Percentiles rank a stretch among this genome's conserved stretches.
Conservation (phyloP, 2,329 filamentous ascomycete species). For the Truncatella angustata region DNA sequence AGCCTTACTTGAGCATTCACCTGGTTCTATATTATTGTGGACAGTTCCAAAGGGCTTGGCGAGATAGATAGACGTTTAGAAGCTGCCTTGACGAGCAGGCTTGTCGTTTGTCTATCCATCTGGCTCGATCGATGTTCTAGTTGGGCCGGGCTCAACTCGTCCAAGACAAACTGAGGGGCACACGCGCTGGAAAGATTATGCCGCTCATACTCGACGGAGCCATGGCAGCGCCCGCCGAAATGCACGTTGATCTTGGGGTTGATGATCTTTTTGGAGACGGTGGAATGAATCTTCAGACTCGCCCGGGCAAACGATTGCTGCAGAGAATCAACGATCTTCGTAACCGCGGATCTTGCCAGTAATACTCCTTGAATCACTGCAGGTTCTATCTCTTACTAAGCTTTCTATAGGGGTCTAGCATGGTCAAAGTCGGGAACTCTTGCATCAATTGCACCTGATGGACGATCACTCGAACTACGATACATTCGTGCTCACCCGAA, state of each 20-base stretch:
- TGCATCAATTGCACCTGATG: conserved; percentile 74
- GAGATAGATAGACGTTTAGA: too few relatives aligned
- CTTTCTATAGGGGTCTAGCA: conserved; percentile 62
- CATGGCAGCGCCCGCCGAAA: conserved; percentile 49
- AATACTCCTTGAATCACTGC: conserved; percentile 36
- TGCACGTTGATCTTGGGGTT: conserved; percentile 55
- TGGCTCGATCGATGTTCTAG: too few relatives aligned
- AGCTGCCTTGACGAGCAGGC: too few relatives aligned
- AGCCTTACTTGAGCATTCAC: too few relatives aligned
- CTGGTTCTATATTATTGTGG: too few relatives aligned
- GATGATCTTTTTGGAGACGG: conserved; percentile 77
- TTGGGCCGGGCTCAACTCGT: not conserved
- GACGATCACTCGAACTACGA: conserved; percentile 67
- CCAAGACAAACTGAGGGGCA: conserved; percentile 27
- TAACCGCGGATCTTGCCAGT: conserved; percentile 78
- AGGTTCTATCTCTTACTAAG: not conserved
- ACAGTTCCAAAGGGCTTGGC: too few relatives aligned
- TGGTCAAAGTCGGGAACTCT: conserved; percentile 90
- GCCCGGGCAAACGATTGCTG: conserved; percentile 64
- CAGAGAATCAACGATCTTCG: conserved; percentile 76
- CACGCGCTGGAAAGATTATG: conserved; percentile 42
- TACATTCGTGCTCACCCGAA: conserved; percentile 68
- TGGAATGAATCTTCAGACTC: conserved; percentile 50
- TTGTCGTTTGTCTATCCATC: too few relatives aligned
- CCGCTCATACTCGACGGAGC: conserved; percentile 53